Percentiles rank a stretch among this genome's conserved stretches.
Conservation (phyloP, 2,329 filamentous ascomycete species). For the Paecilomyces formosus region DNA sequence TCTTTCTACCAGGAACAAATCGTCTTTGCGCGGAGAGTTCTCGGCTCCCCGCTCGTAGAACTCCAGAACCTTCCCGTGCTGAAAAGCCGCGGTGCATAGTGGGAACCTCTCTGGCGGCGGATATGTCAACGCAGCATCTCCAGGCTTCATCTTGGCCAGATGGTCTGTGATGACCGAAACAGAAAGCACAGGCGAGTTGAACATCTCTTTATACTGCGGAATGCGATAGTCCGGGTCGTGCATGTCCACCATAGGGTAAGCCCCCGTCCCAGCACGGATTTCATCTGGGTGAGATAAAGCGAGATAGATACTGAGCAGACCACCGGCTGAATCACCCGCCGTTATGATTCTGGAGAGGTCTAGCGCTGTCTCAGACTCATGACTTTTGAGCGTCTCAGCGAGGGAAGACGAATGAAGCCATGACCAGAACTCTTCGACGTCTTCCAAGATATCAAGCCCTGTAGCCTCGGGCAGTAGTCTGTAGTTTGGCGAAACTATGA, state of each 20-base stretch:
- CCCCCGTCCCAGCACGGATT: slow-evolving; percentile 21
- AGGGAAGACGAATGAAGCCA: slow-evolving; percentile 27
- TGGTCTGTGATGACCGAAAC: slow-evolving; percentile 8
- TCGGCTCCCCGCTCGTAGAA: slow-evolving; percentile 14
- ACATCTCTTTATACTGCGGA: slow-evolving; percentile 6
- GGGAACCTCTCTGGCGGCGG: slow-evolving; percentile 4
- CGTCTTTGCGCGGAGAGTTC: slow-evolving; percentile 4
- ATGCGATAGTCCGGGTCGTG: slow-evolving; percentile 10
- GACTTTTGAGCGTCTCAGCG: slow-evolving; percentile 5
- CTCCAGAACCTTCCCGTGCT: slow-evolving; percentile 9
- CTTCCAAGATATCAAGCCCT: slow-evolving; percentile 38
- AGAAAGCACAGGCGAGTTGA: slow-evolving; percentile 8
- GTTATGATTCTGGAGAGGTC: slow-evolving; percentile 20
- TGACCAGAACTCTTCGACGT: slow-evolving; percentile 39
- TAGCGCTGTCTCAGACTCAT: slow-evolving; percentile 8
- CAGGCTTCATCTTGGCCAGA: slow-evolving; percentile 4
- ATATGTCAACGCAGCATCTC: slow-evolving; percentile 10
- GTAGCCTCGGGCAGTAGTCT: slow-evolving; percentile 41
- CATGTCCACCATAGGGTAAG: slow-evolving; percentile 27
- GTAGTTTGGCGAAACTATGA: slow-evolving; percentile 41
- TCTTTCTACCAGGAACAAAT: slow-evolving; percentile 20
- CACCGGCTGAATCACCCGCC: slow-evolving; percentile 24
- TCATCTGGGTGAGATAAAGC: slow-evolving; percentile 18
- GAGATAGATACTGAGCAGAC: slow-evolving; percentile 19
- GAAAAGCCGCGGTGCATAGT: slow-evolving; percentile 12